Conservation (phyloP, 208 protist genomes). For the Angomonas ambiguus region DNA sequence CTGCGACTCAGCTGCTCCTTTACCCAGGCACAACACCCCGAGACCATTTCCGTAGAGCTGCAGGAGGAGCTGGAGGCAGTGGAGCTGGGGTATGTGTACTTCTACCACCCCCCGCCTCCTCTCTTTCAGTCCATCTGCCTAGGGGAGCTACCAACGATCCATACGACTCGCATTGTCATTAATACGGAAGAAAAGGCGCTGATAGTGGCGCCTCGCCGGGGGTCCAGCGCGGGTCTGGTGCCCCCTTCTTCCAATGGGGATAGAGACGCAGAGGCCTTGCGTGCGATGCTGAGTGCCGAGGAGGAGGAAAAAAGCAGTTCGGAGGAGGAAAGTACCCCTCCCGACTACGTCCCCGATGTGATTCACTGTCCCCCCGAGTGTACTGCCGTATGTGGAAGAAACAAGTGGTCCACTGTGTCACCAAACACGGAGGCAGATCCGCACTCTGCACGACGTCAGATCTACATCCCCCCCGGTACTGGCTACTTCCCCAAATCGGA, state of each 20-base stretch:
- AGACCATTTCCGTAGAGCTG: constrained; percentile 39
- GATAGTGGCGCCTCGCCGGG: background rate
- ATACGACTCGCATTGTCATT: constrained; percentile 5
- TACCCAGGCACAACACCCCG: constrained; percentile 57
- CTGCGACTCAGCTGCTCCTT: constrained; percentile 66
- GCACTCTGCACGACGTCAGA: background rate
- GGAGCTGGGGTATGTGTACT: constrained; percentile 16
- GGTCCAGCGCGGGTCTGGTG: background rate
- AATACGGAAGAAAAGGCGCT: background rate
- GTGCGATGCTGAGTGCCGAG: background rate
- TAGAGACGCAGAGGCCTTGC: background rate
- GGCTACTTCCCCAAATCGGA: constrained; percentile 69
- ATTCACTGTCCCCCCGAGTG: constrained; percentile 27
- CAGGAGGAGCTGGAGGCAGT: constrained; percentile 45
- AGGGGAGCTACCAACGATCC: constrained; percentile 14
- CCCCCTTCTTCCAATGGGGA: background rate
- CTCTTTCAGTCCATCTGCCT: constrained; percentile 9
- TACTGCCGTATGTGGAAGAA: too few species aligned
- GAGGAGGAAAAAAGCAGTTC: constrained; percentile 13
- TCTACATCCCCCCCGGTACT: constrained; percentile 54
- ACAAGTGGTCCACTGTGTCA: background rate
- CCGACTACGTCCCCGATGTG: constrained; percentile 39
- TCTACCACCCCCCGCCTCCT: constrained; percentile 20
- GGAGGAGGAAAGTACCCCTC: constrained; percentile 28
- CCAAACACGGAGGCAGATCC: background rate